Percentiles rank a stretch among this genome's conserved stretches.
Conservation (phyloP, 2,329 filamentous ascomycete species). For the Cladophialophora chaetospira region DNA sequence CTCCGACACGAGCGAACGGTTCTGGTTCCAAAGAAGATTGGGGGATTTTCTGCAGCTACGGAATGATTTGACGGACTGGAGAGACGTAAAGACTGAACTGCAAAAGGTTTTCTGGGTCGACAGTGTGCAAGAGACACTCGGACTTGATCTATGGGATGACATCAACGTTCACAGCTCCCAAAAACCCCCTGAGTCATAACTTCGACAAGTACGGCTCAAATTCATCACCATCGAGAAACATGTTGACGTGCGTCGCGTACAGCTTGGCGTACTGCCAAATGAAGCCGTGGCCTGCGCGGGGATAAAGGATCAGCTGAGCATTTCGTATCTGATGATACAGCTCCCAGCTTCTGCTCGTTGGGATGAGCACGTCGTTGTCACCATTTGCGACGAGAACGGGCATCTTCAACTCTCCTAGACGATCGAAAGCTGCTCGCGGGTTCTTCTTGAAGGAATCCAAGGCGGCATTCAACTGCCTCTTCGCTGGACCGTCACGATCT, state of each 20-base stretch:
- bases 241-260: slow-evolving; percentile 22
- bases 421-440: slow-evolving; percentile 17
- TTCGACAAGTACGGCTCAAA: slow-evolving; percentile 17
- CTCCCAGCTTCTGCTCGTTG: slow-evolving; percentile 27
- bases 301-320: slow-evolving; percentile 27
- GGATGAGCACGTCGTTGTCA: slow-evolving; percentile 22
- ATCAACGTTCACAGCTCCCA: background rate
- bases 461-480: slow-evolving; percentile 14
- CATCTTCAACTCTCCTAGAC: slow-evolving; percentile 22
- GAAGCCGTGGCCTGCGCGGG: slow-evolving; percentile 23
- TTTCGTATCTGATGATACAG: slow-evolving; percentile 19
- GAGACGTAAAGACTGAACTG: slow-evolving; percentile 13
- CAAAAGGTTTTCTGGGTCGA: slow-evolving; percentile 18
- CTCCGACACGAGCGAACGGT: slow-evolving; percentile 6
- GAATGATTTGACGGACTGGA: slow-evolving; percentile 6
- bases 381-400: slow-evolving; percentile 21
- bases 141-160: slow-evolving; percentile 21
- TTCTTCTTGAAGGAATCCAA: slow-evolving; percentile 8
- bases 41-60: background rate
- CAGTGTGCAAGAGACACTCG: slow-evolving; percentile 13
- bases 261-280: slow-evolving; percentile 26
- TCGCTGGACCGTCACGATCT: slow-evolving; percentile 7
- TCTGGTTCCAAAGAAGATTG: slow-evolving; percentile 16
- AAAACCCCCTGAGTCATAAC: slow-evolving; percentile 1
- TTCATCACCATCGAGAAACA: slow-evolving; percentile 22